Percentiles rank a stretch among this genome's conserved stretches.
Evolutionary conservation across 2,329 filamentous ascomycete genomes (phyloP).

Genomic region (Catunica adiposa): DNA sequence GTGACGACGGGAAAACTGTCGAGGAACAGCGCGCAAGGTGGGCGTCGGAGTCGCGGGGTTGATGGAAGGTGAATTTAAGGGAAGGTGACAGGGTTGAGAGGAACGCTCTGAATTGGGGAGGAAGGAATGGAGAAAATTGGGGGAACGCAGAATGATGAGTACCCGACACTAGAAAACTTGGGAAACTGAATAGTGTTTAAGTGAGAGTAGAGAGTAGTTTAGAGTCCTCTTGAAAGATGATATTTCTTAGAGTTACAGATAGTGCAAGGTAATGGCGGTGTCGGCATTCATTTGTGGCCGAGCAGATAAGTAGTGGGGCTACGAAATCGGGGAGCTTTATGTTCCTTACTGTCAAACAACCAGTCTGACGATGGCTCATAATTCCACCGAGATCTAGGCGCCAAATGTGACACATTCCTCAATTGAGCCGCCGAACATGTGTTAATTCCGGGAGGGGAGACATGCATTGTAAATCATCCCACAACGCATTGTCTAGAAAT

Average conservation of each 20-base stretch:
- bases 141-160: not conserved
- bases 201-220: not conserved
- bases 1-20: not conserved
- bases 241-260: too few species aligned
- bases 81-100: not conserved
- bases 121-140: not conserved
- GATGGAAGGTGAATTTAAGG: too few species aligned
- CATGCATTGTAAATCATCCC: not conserved
- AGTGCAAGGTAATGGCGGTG: too few species aligned
- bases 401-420: not conserved
- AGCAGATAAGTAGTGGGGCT: too few species aligned
- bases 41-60: conserved; percentile 1
- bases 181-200: not conserved
- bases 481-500: not conserved
- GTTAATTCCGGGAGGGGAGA: not conserved
- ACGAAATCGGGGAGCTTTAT: too few species aligned
- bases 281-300: too few species aligned
- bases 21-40: not conserved
- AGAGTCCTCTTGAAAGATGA: too few species aligned
- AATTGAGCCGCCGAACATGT: not conserved
- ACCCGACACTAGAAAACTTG: not conserved
- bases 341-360: too few species aligned
- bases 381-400: not conserved
- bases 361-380: not conserved
- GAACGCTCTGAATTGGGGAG: not conserved